Evolutionary conservation across 2,329 filamentous ascomycete species (phyloP), one percentile per base, ranked within the genome.

Genomic region (Pseudogymnoascus verrucosus): DNA sequence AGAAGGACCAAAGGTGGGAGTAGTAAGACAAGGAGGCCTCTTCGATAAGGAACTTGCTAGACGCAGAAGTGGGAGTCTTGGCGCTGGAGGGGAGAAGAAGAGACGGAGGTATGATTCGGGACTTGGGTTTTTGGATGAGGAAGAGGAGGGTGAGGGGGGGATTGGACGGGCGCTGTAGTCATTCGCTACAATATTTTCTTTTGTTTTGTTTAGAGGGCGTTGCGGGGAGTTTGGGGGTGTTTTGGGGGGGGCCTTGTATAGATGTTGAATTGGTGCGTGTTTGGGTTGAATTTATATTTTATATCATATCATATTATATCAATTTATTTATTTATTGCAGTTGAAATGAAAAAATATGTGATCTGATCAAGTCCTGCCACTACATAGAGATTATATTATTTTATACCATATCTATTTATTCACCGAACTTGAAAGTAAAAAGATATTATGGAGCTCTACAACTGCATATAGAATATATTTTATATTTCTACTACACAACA

Each of bases 121-220:
- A 0, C 69, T 86, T 60, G 82, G 82, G 0, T 74, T 86, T 23
- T 67, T 84, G 70, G 81, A 83, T 28, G 82, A 85, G 69, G 82
- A 84, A 37, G 69, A 69, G n/a, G 69, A 62, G 19, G 59, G 42
- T 21, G 39, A 61, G 23, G 57, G 14, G 37, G 37, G n/a, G 5
- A 39, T 19, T 42, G 39, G 39, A 19, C 40, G 19, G 40, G 42
- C 42, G 42, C 21, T 47, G 23, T 44, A 21, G 42, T 47, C 42
- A 23, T 47, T 47, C 21, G 42, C 4, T 47, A 3, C 1, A 2
- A 3, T 21, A 5, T 47, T 23, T 23, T 47, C 19, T 47, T 47
- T 47, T 47, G 19, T 26, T 8, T 14, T 14, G 19, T 19, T 8
- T n/a, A n/a, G n/a, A n/a, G n/a, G n/a, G n/a, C n/a, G n/a, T n/a